phyloP scores from a whole-genome alignment of 129 eudicot species.

The Calendula officinalis region DNA sequence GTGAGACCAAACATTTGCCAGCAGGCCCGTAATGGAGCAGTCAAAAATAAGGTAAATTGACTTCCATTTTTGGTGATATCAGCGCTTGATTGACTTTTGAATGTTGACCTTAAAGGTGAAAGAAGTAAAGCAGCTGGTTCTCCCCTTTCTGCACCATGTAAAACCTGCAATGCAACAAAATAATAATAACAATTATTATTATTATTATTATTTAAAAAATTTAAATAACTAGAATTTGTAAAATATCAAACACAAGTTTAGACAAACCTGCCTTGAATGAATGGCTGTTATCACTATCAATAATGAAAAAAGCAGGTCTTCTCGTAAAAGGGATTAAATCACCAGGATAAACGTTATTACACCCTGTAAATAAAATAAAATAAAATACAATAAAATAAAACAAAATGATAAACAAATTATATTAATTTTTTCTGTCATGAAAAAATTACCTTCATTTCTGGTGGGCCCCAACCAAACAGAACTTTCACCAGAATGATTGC shows the following conservation, averaged over 20 bases:
- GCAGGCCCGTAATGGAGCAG: slow-evolving; percentile 89
- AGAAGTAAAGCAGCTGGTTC: slow-evolving; percentile 82
- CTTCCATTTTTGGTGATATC: slow-evolving; percentile 61
- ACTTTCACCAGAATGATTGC: slow-evolving; percentile 51
- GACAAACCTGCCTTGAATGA: slow-evolving; percentile 99
- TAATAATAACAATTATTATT: not conserved
- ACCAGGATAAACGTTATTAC: slow-evolving; percentile 72
- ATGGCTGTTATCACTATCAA: slow-evolving; percentile 96
- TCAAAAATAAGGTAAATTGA: slow-evolving; percentile 85
- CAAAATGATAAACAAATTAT: not conserved
- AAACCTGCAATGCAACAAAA: slow-evolving; percentile 50
- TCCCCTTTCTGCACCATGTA: slow-evolving; percentile 95
- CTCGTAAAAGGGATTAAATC: slow-evolving; percentile 92
- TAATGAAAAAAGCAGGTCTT: slow-evolving; percentile 81
- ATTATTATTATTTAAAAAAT: no score
- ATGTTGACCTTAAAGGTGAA: slow-evolving; percentile 79
- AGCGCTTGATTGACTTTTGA: slow-evolving; percentile 45
- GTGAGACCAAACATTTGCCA: slow-evolving; percentile 76
- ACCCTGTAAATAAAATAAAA: slow-evolving; percentile 54
- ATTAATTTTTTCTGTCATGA: not conserved
- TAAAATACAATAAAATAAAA: not conserved
- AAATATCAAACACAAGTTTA: slow-evolving; percentile 32
- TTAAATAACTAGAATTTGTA: not conserved
- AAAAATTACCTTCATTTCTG: slow-evolving; percentile 64
- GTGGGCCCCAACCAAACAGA: slow-evolving; percentile 79